Evolutionary conservation across 306 rosid genomes (phyloP).

Genomic region (Lathyrus sativus): DNA sequence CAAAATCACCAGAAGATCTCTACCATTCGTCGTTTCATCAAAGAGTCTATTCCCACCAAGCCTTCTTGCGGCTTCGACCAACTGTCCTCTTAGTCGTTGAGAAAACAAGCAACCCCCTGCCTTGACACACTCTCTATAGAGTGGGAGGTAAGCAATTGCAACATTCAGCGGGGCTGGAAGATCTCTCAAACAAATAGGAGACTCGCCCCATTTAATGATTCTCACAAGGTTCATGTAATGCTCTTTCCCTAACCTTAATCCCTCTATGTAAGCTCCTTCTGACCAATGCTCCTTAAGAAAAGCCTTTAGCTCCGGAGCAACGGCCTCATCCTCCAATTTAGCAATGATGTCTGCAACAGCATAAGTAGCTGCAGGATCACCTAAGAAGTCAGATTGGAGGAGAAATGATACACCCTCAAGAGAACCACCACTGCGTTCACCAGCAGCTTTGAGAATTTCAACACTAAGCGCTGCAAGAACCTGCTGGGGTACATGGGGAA

Average conservation of each 20-base stretch:
- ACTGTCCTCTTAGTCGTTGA: slow-evolving; percentile 78
- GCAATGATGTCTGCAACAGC: slow-evolving; percentile 83
- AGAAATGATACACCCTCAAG: slow-evolving; percentile 87
- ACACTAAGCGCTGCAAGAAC: slow-evolving; percentile 77
- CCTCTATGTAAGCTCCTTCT: slow-evolving; percentile 65
- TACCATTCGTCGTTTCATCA: slow-evolving; percentile 58
- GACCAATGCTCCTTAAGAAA: slow-evolving; percentile 86
- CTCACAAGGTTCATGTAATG: slow-evolving; percentile 68
- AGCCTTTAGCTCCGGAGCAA: slow-evolving; percentile 69
- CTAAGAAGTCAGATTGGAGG: slow-evolving; percentile 77
- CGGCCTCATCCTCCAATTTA: slow-evolving; percentile 64
- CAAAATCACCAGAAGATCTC: slow-evolving; percentile 69
- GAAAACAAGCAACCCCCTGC: slow-evolving; percentile 73
- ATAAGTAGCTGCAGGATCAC: slow-evolving; percentile 80
- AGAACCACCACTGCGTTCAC: slow-evolving; percentile 80
- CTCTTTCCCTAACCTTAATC: slow-evolving; percentile 65
- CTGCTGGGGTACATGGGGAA: slow-evolving; percentile 81
- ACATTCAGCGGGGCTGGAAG: slow-evolving; percentile 69
- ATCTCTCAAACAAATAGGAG: slow-evolving; percentile 78
- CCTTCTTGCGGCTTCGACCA: slow-evolving; percentile 76
- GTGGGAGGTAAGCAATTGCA: slow-evolving; percentile 79
- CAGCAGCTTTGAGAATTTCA: slow-evolving; percentile 88
- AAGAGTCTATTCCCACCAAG: slow-evolving; percentile 64
- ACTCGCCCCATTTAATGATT: slow-evolving; percentile 73
- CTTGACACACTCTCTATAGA: slow-evolving; percentile 75